Base-by-base conservation (phyloP, 140 eudicot genomes). In the Ambrosia hybrid region DNA sequence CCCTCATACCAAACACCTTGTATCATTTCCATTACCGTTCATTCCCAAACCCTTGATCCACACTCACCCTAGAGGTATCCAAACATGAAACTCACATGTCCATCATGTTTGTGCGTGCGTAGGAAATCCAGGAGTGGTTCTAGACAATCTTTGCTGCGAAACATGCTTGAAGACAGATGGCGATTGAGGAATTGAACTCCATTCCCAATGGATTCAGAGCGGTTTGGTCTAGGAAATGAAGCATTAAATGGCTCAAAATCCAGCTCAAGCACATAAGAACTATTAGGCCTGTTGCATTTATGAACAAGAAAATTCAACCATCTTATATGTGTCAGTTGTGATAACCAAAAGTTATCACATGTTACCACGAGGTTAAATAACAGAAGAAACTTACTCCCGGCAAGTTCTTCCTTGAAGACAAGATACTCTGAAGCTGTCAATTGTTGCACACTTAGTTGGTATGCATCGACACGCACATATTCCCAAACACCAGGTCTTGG, bases 401-500 rank as follows among this genome's bases (percentile, higher is more conserved):
- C 97, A 78, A 95, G 97, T 73, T 85, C 88, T 80, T 95, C 99
- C 68, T 95, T 95, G 81, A 95, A 91, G 48, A 67, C 76, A n/a
- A 95, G 89, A 83, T 95, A 95, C 76, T 95, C 95, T 57, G 99
- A 78, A 63, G 79, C 86, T 8, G 81, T 83, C 76, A 95, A 80
- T 67, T 95, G 91, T 70, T 95, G 96, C 61, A 95, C 96, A 61
- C 86, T 95, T 57, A 91, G 87, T 43, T 95, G 97, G 71, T 86
- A 67, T 9, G 89, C 95, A 41, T 95, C 89, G 2, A 95, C 89
- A 17, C 97, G 97, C n/a, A 95, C 96, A 12, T 78, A 85, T 34
- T 95, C 99, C 99, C 99, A 95, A 76, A 95, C 99, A 65, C 97
- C 99, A 51, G 99, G 99, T 73, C 97, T 84, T 45, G 99, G 99